phyloP scores from a whole-genome alignment of 2,329 filamentous ascomycete species.

The Botrytis deweyae region DNA sequence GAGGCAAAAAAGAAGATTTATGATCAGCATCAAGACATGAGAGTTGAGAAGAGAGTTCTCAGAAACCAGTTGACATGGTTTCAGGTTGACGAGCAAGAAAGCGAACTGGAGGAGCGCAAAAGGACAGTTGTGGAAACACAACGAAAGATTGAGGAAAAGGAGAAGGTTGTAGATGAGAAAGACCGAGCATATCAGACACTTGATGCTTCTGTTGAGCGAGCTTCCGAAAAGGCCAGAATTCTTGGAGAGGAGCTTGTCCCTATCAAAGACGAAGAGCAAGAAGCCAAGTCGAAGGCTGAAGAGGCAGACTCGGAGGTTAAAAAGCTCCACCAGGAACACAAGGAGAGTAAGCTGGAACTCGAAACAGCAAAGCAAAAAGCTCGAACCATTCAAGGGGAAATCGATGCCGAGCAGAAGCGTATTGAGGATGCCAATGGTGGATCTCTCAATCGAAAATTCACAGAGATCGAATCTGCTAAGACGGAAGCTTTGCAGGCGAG shows the following conservation, averaged over 20 bases:
- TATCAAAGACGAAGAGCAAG: conserved; percentile 47
- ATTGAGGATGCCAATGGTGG: conserved; percentile 70
- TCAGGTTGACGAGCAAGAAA: conserved; percentile 77
- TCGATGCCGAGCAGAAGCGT: conserved; percentile 57
- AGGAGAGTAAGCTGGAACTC: conserved; percentile 60
- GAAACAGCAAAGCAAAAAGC: conserved; percentile 52
- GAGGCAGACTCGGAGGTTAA: conserved; percentile 53
- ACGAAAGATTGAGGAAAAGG: conserved; percentile 41
- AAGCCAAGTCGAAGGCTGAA: conserved; percentile 53
- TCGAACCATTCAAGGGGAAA: conserved; percentile 47
- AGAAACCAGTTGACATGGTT: conserved; percentile 77
- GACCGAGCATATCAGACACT: conserved; percentile 40
- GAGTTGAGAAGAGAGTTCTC: conserved; percentile 58
- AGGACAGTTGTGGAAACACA: conserved; percentile 39
- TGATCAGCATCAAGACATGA: conserved; percentile 64
- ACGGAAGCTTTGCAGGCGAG: conserved; percentile 48
- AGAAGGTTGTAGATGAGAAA: conserved; percentile 52
- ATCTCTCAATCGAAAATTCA: conserved; percentile 60
- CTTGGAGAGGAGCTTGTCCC: conserved; percentile 41
- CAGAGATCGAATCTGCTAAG: conserved; percentile 59
- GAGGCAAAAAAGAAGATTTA: conserved; percentile 63
- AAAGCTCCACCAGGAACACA: conserved; percentile 60
- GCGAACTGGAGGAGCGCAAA: conserved; percentile 46
- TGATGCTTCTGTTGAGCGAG: conserved; percentile 41
- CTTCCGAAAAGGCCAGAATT: conserved; percentile 30